phyloP scores from a whole-genome alignment of 345 rosid genomes.

The Crucihimalaya himalaica region DNA sequence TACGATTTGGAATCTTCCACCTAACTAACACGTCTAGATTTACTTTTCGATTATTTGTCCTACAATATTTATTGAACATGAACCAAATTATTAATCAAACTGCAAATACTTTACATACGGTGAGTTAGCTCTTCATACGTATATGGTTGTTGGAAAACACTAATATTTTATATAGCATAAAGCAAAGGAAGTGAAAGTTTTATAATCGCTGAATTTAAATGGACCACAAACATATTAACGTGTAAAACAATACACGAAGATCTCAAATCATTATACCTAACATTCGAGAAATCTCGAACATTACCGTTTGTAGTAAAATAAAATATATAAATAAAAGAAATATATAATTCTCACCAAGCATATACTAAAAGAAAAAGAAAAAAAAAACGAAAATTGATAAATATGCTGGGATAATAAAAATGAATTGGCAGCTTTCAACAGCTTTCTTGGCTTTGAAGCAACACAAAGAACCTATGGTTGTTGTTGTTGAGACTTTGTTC shows the following conservation, averaged over 20 bases:
- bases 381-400: constrained; percentile 5
- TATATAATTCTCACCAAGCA: constrained; percentile 38
- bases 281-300: constrained; percentile 25
- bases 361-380: constrained; percentile 24
- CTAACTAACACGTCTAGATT: constrained; percentile 13
- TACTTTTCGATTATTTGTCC: neutral
- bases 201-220: neutral
- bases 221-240: constrained; percentile 33
- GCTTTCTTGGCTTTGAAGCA: constrained; percentile 37
- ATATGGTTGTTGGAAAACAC: neutral
- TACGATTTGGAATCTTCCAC: neutral
- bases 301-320: neutral
- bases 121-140: neutral
- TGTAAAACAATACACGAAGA: constrained; percentile 32
- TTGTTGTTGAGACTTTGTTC: constrained; percentile 27
- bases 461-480: constrained; percentile 21
- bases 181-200: neutral
- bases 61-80: neutral
- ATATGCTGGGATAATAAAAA: constrained; percentile 33
- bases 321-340: neutral
- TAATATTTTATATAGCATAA: constrained; percentile 36
- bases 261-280: constrained; percentile 29
- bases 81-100: neutral
- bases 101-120: neutral
- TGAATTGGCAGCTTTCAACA: constrained; percentile 30